These are phyloP conservation scores for Exophiala xenobiotica DNA, from an alignment of 2,329 filamentous ascomycete genomes.

Conservation along the genomic window DNA sequence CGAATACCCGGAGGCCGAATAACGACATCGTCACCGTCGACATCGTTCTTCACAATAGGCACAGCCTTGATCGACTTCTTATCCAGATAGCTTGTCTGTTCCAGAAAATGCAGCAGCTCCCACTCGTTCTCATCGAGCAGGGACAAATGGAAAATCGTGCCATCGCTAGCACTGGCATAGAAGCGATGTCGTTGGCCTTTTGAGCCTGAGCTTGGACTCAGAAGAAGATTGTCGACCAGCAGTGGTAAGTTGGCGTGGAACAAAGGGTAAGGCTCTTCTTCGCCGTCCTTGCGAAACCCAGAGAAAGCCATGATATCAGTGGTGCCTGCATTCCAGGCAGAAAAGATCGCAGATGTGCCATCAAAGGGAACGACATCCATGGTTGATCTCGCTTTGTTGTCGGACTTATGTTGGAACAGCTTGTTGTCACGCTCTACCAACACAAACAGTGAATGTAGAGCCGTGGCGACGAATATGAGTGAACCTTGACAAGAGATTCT, in stretches of 20 bases:
- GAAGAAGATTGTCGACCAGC: constrained; percentile 19
- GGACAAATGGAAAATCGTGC: constrained; percentile 67
- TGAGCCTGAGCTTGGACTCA: constrained; percentile 5
- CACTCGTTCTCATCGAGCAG: constrained; percentile 63
- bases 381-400: constrained; percentile 27
- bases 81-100: constrained; percentile 62
- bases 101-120: constrained; percentile 69
- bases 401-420: constrained; percentile 38
- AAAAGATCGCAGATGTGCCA: constrained; percentile 17
- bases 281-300: constrained; percentile 15
- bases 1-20: constrained; percentile 7
- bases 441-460: constrained; percentile 52
- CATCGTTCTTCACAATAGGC: constrained; percentile 10
- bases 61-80: constrained; percentile 19
- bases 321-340: constrained; percentile 10
- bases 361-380: constrained; percentile 22
- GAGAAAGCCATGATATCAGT: constrained; percentile 22
- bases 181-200: constrained; percentile 34
- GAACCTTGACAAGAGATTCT: constrained; percentile 49
- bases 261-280: constrained; percentile 10
- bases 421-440: constrained; percentile 33
- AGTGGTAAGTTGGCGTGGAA: constrained; percentile 27
- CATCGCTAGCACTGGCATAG: constrained; percentile 68
- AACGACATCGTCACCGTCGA: constrained; percentile 5
- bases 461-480: constrained; percentile 56